Evolutionary conservation across 2,329 filamentous ascomycete species (phyloP), one percentile per base, ranked within the genome.

Genomic region (Pestalotiopsis sp.): DNA sequence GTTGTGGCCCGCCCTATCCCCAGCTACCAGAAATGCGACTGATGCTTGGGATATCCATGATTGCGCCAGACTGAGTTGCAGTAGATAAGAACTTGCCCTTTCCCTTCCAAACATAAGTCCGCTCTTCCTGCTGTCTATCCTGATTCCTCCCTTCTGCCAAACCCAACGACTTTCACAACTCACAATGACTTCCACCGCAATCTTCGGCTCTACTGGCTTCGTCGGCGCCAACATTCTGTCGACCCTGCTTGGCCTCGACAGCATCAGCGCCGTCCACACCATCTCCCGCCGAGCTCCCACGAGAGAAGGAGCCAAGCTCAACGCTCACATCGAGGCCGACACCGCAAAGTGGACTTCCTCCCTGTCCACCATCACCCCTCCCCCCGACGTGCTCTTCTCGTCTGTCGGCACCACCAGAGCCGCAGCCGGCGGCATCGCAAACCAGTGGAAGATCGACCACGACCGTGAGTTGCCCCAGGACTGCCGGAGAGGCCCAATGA

Each of bases 381-480:
- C 84, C 0, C 90, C 92, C 0, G 78, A 83, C 1, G 83, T 92
- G 72, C 91, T 96, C 82, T 90, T 95, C 81, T 94, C 92, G 2
- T 89, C 89, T 1, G 86, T 98, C 1, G 95, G 91, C 68, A 97
- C 94, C 2, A 98, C 95, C 0, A 88, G 90, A 63, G 91, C 84
- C 0, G 85, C 86, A 13, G 94, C 94, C 0, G 95, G 95, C 70
- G 86, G 92, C 68, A 82, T 97, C 72, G 91, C 90, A 36, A 90
- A 91, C 70, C 95, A 98, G 81, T 92, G 93, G 82, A 92, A 93
- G 77, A 93, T 98, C 72, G 95, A 98, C 82, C 89, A 94, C 77
- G 94, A 96, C 76, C 85, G 77, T 79, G 66, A 70, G 76, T 72
- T 36, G 12, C 27, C 14, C 58, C 27, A 27, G 23, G 4, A 14